A percentile compares a stretch with the other conserved stretches of the same genome.
Conservation (phyloP, 768 basidiomycete species). For the Strobilomyces dryophilus region DNA sequence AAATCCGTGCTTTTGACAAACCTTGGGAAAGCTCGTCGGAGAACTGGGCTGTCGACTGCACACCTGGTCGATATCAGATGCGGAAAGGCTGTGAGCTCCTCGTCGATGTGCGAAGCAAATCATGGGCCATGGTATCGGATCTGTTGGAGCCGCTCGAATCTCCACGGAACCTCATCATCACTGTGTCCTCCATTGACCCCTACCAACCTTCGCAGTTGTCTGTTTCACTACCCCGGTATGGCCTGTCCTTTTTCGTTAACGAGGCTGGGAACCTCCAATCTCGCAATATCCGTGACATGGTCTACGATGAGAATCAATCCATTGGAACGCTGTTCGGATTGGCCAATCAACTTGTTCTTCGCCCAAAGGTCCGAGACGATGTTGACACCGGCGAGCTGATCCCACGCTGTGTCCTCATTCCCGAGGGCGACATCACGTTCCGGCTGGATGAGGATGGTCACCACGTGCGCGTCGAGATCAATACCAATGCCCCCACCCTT, state of each 20-base stretch:
- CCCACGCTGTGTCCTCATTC: background rate
- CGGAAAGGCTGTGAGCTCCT: background rate
- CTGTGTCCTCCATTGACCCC: background rate
- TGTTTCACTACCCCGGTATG: background rate
- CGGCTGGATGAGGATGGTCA: background rate
- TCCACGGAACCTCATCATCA: background rate
- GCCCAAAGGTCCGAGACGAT: background rate
- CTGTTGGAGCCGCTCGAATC: background rate
- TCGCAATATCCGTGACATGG: background rate
- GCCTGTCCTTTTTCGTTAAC: background rate
- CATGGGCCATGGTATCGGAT: background rate
- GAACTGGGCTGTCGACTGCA: background rate
- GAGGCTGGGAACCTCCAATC: background rate
- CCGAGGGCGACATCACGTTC: background rate
- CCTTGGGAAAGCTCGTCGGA: background rate
- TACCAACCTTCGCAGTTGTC: background rate
- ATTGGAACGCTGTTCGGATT: background rate
- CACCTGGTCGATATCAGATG: background rate
- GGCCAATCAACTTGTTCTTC: background rate
- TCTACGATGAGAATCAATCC: background rate
- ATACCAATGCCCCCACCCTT: too few species aligned
- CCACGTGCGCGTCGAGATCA: too few species aligned
- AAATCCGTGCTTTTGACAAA: background rate
- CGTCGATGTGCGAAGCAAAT: background rate
- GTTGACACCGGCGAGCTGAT: background rate